Evolutionary conservation across 2,329 filamentous ascomycete species (phyloP).

Genomic region (Ophiostoma australiae): DNA sequence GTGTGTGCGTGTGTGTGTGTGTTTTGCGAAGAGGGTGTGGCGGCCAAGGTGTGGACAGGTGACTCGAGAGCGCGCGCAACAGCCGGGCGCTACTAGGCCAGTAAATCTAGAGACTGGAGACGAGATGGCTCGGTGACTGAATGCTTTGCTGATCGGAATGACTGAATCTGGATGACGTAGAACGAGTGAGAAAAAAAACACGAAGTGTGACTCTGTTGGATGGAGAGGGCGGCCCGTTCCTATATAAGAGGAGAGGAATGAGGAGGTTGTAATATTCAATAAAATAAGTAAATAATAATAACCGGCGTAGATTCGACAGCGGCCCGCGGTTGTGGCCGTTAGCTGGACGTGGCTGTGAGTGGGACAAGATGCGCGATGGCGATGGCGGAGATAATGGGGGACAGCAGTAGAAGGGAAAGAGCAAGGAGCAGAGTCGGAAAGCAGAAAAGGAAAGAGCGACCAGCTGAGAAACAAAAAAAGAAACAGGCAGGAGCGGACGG

Average conservation of each 20-base stretch:
- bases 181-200: background rate
- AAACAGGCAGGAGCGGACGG: constrained; percentile 1
- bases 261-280: background rate
- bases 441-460: background rate
- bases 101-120: background rate
- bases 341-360: background rate
- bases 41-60: constrained; percentile 7
- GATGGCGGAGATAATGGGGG: background rate
- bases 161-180: background rate
- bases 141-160: background rate
- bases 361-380: constrained; percentile 10
- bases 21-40: constrained; percentile 1
- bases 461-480: background rate
- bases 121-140: background rate
- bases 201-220: background rate
- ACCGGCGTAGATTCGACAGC: background rate
- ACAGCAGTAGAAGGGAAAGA: background rate
- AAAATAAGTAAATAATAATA: background rate
- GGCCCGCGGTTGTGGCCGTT: background rate
- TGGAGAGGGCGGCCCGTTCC: background rate
- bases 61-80: constrained; percentile 12
- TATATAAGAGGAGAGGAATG: constrained; percentile 8
- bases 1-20: background rate
- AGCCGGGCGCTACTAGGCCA: background rate
- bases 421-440: background rate